These are phyloP conservation scores for Exophiala sideris DNA, from an alignment of 2,329 filamentous ascomycete genomes.

Conservation along the genomic window DNA sequence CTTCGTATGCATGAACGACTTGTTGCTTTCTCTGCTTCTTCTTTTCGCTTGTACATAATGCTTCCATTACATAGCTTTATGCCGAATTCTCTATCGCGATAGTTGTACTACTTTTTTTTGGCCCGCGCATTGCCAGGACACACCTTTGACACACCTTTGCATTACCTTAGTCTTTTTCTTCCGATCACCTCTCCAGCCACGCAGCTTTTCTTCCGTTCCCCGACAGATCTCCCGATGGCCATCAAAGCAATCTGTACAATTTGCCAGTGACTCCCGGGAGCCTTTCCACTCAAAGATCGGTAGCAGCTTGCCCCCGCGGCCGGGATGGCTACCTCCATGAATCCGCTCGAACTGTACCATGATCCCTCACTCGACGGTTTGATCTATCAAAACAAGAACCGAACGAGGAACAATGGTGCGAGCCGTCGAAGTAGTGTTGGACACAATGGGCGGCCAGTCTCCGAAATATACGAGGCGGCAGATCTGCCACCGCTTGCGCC, in stretches of 20 bases:
- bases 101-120: slow-evolving; percentile 8
- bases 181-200: neutral
- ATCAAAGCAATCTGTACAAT: neutral
- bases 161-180: neutral
- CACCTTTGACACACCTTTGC: neutral
- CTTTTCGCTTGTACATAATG: slow-evolving; percentile 19
- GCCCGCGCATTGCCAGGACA: neutral
- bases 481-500: slow-evolving; percentile 43
- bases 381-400: slow-evolving; percentile 6
- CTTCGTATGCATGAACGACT: slow-evolving; percentile 2
- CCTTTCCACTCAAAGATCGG: too few species aligned
- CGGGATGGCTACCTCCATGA: slow-evolving; percentile 25
- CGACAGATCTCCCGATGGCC: slow-evolving; percentile 5
- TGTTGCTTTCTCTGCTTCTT: slow-evolving; percentile 9
- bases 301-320: neutral
- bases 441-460: slow-evolving; percentile 8
- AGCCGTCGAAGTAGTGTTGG: slow-evolving; percentile 7
- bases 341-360: slow-evolving; percentile 26
- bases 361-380: slow-evolving; percentile 25
- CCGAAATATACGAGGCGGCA: slow-evolving; percentile 6
- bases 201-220: neutral
- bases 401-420: slow-evolving; percentile 10
- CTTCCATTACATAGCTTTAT: slow-evolving; percentile 9
- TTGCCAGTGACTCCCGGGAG: neutral
- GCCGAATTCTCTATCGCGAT: slow-evolving; percentile 1